Conservation (phyloP, 805 yeast genomes). For the Pichia paraexigua region DNA sequence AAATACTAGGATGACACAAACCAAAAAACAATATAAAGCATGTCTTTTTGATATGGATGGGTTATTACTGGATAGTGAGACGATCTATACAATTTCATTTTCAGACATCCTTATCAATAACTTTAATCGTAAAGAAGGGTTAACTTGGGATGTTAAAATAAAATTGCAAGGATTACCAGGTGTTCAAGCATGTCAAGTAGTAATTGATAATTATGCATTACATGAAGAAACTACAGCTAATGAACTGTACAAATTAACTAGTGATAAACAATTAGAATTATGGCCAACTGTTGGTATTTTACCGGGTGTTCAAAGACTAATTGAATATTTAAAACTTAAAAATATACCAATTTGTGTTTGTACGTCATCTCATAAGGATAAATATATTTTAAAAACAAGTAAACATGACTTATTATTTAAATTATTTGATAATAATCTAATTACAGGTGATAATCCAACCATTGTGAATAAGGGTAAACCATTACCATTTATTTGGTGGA, state of each 20-base stretch:
- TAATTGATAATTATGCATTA: conserved; percentile 62
- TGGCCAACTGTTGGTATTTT: conserved; percentile 65
- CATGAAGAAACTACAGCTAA: conserved; percentile 51
- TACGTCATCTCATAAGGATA: conserved; percentile 64
- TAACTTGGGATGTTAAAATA: conserved; percentile 86
- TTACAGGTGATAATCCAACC: conserved; percentile 84
- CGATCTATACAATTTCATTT: conserved; percentile 74
- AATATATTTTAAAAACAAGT: conserved; percentile 63
- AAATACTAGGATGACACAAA: background rate
- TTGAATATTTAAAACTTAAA: conserved; percentile 42
- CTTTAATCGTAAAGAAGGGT: conserved; percentile 56
- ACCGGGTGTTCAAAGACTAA: conserved; percentile 78
- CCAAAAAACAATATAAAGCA: conserved; percentile 16
- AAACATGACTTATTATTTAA: conserved; percentile 55
- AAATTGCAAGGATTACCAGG: conserved; percentile 91
- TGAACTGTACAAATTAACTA: conserved; percentile 47
- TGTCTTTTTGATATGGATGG: conserved; percentile 82
- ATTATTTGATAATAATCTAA: conserved; percentile 53
- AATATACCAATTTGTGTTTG: conserved; percentile 82
- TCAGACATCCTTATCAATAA: conserved; percentile 51
- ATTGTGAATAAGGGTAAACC: conserved; percentile 90
- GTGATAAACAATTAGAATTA: conserved; percentile 41
- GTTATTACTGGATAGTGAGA: conserved; percentile 83
- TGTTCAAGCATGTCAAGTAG: conserved; percentile 53
- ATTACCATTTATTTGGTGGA: conserved; percentile 83